Base-by-base conservation (phyloP, 352 stramenopile genomes). In the Pythium apleroticum region DNA sequence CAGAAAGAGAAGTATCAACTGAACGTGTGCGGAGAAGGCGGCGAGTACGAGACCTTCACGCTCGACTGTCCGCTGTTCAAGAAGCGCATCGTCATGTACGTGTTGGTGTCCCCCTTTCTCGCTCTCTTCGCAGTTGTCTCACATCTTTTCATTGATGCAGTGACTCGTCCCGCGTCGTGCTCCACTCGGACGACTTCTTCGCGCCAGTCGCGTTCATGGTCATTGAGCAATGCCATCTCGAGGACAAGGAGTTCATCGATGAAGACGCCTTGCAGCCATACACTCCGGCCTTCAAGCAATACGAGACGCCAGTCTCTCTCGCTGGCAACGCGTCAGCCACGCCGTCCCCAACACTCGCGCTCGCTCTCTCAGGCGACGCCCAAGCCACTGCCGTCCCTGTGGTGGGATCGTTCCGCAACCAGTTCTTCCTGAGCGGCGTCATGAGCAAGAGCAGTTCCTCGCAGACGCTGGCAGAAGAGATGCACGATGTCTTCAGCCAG, bases 21-120 rank as follows among this genome's bases (percentile, higher is more conserved):
- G 70, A 97, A 99, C 72, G 88, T 99, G 9, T 99, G 96, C 41
- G 98, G 98, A 17, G 98, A 99, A 84, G 98, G 98, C 39, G 98
- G 98, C 20, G 98, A 99, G 76, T 99, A 99, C 83, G 98, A 99
- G 82, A 98, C 97, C 2, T 80, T 99, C 30, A 98, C 98, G 25
- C 72, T 99, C n/a, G 95, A 99, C 82, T 99, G 91, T 71, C 93
- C 95, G 25, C 76, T 98, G 4, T 98, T 99, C 62, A 93, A 96
- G 64, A 93, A 97, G 68, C 80, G 91, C 17, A 96, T 98, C 57
- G 85, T 96, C 49, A 82, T 97, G 83, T 95, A 90, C 25, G 75
- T 69, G 4, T 24, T 37, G 5, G 5, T 48, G 15, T 31, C 0
- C 20, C 12, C 25, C 12, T 22, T 0, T 25, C 6, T 2, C 5